Evolutionary conservation across 2,329 filamentous ascomycete genomes (phyloP).

Genomic region (Phoma sp.): DNA sequence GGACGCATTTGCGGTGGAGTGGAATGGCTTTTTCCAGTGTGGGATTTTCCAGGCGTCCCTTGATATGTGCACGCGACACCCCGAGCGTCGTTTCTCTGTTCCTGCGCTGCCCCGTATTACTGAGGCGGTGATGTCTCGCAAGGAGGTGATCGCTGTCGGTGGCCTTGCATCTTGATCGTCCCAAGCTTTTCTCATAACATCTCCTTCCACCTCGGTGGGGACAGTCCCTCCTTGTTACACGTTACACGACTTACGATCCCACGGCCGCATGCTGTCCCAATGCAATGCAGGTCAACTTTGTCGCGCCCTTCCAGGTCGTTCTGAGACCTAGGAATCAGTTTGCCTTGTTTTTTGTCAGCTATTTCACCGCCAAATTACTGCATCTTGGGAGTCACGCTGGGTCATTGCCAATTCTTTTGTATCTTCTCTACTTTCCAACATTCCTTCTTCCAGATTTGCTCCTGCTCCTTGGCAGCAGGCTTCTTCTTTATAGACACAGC

Average conservation of each 20-base stretch:
- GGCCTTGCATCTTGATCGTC: slow-evolving; percentile 1
- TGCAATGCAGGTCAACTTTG: slow-evolving; percentile 24
- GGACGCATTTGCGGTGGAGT: slow-evolving; percentile 2
- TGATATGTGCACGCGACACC: slow-evolving; percentile 16
- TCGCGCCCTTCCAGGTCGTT: slow-evolving; percentile 23
- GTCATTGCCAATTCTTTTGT: slow-evolving; percentile 24
- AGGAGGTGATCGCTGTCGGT: slow-evolving; percentile 4
- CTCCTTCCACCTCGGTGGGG: not conserved
- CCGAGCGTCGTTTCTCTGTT: slow-evolving; percentile 1
- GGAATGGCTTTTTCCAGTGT: not conserved
- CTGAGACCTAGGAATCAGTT: slow-evolving; percentile 22
- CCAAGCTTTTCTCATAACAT: not conserved
- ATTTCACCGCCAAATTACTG: slow-evolving; percentile 23
- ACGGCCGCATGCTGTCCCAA: slow-evolving; percentile 10
- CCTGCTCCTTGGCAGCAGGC: slow-evolving; percentile 22
- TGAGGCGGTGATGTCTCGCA: slow-evolving; percentile 11
- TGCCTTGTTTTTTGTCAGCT: slow-evolving; percentile 23
- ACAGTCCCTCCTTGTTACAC: not conserved
- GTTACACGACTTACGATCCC: slow-evolving; percentile 11
- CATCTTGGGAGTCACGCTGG: slow-evolving; percentile 24
- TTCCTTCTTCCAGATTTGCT: slow-evolving; percentile 23
- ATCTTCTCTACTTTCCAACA: slow-evolving; percentile 24
- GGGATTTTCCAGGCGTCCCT: slow-evolving; percentile 1
- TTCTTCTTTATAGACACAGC: slow-evolving; percentile 21
- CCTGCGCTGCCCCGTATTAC: slow-evolving; percentile 2